A percentile compares a stretch with the other conserved stretches of the same genome.
Conservation (phyloP, 2,329 filamentous ascomycete species). For the Talaromyces sp. region DNA sequence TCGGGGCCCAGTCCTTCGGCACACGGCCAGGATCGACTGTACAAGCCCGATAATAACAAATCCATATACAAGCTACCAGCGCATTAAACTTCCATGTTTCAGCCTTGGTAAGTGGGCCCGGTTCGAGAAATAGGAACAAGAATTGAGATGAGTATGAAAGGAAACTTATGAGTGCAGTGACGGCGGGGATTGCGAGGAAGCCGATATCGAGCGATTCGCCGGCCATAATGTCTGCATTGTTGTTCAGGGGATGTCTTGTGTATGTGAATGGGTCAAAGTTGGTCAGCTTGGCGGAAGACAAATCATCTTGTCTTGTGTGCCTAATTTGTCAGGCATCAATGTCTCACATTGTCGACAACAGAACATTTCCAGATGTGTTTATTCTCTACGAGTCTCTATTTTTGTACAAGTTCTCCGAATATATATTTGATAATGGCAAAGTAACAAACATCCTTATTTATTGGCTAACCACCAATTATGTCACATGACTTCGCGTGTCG, state of each 20-base stretch:
- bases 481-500: constrained; percentile 16
- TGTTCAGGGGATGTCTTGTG: neutral
- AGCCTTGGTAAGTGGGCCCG: constrained; percentile 48
- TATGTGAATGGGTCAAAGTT: neutral
- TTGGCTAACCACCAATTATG: neutral
- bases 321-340: neutral
- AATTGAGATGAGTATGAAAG: constrained; percentile 60
- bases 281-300: neutral
- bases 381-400: too few relatives aligned
- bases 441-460: neutral
- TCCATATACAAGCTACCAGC: constrained; percentile 53
- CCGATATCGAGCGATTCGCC: constrained; percentile 17
- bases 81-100: constrained; percentile 56
- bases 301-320: neutral
- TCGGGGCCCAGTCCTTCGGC: constrained; percentile 42
- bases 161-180: constrained; percentile 55
- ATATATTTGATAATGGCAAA: too few relatives aligned
- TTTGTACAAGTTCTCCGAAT: too few relatives aligned
- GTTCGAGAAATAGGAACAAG: constrained; percentile 55
- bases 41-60: constrained; percentile 60
- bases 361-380: too few relatives aligned
- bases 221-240: constrained; percentile 15
- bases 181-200: constrained; percentile 51
- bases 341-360: neutral
- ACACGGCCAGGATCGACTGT: constrained; percentile 57